Percentiles rank a stretch among this genome's conserved stretches.
Evolutionary conservation across 192 early-diverging fungal genomes (phyloP).

Genomic region (Dissophora ornata): DNA sequence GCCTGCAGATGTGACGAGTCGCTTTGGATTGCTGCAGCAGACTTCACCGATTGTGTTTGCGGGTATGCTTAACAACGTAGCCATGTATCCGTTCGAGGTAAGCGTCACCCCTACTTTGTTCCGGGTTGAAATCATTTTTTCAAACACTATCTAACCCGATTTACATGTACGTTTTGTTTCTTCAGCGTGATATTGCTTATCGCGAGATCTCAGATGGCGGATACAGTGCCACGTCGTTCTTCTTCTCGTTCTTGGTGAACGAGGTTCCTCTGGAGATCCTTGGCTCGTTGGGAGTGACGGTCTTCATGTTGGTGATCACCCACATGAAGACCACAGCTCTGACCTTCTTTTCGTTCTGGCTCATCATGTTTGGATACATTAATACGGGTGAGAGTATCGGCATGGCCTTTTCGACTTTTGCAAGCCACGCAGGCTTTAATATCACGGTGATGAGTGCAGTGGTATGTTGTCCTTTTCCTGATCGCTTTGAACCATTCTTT

Average conservation of each 20-base stretch:
- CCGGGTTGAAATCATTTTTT: too few relatives aligned
- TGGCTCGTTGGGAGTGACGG: constrained; percentile 38
- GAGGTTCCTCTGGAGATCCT: constrained; percentile 47
- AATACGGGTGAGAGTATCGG: constrained; percentile 53
- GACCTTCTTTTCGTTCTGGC: constrained; percentile 53
- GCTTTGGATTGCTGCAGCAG: constrained; percentile 46
- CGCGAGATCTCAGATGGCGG: constrained; percentile 52
- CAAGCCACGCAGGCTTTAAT: constrained; percentile 47
- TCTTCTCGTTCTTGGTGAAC: constrained; percentile 45
- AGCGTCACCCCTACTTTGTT: too few relatives aligned
- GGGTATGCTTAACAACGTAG: constrained; percentile 53
- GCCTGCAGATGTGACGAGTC: constrained; percentile 37
- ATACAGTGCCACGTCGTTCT: constrained; percentile 49
- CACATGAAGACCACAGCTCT: constrained; percentile 32
- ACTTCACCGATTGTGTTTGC: constrained; percentile 48
- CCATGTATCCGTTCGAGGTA: constrained; percentile 53
- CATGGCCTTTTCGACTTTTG: constrained; percentile 47
- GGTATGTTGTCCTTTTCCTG: constrained; percentile 15
- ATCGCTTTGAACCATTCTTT: not conserved
- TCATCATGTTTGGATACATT: constrained; percentile 55
- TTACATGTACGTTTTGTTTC: not conserved
- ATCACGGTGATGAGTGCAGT: constrained; percentile 52
- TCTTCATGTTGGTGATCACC: constrained; percentile 44
- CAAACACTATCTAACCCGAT: not conserved
- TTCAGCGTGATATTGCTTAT: constrained; percentile 48